Evolutionary conservation across 768 basidiomycete genomes (phyloP).

Genomic region (Melanogaster broomeanus): DNA sequence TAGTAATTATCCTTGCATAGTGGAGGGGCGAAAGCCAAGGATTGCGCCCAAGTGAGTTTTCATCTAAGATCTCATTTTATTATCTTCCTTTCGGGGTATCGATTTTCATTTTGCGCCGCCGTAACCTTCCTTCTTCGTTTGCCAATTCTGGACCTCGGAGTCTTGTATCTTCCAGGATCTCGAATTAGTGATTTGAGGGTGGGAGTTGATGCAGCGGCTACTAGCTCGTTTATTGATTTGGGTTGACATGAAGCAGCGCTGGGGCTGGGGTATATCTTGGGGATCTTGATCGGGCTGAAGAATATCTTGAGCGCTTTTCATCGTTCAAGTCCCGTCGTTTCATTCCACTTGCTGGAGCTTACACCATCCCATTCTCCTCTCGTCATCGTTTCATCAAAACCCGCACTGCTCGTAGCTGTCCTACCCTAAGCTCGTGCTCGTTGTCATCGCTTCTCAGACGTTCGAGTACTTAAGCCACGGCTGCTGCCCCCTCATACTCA

Average conservation of each 20-base stretch:
- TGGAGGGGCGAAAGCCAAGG: constrained; percentile 79
- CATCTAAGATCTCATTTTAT: neutral
- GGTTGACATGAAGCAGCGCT: constrained; percentile 11
- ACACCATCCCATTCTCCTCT: neutral
- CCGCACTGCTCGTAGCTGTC: constrained; percentile 18
- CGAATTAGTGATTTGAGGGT: constrained; percentile 1
- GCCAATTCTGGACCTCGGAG: constrained; percentile 26
- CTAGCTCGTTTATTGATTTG: constrained; percentile 12
- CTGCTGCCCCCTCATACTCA: neutral
- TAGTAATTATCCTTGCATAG: constrained; percentile 76
- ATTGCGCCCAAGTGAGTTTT: constrained; percentile 78
- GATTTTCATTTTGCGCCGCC: constrained; percentile 21
- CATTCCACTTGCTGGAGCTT: neutral
- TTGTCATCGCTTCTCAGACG: neutral
- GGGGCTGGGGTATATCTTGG: constrained; percentile 14
- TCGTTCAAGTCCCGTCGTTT: neutral
- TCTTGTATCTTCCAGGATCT: constrained; percentile 18
- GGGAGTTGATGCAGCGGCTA: constrained; percentile 6
- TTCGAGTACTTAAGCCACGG: constrained; percentile 22
- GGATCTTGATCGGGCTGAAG: constrained; percentile 1
- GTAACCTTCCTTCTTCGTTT: constrained; percentile 11
- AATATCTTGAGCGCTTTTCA: neutral
- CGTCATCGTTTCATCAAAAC: constrained; percentile 11
- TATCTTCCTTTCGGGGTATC: neutral
- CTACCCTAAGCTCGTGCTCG: neutral